These are phyloP conservation scores for Elsinoe arachidis DNA, from an alignment of 2,329 filamentous ascomycete species.

Conservation along the genomic window DNA sequence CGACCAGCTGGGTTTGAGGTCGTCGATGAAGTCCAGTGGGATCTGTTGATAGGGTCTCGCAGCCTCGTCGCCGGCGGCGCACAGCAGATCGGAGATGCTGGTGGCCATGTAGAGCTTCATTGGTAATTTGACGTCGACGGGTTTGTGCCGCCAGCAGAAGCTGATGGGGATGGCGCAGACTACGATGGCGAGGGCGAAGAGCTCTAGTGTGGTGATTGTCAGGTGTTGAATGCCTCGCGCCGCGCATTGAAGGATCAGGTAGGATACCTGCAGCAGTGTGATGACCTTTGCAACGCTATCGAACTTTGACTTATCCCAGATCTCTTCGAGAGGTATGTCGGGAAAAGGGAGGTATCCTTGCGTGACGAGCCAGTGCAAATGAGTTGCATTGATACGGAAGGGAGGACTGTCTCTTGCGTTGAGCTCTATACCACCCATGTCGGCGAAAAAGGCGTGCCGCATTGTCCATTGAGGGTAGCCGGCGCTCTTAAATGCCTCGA, in stretches of 20 bases:
- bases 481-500: background rate
- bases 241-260: background rate
- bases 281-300: background rate
- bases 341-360: background rate
- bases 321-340: background rate
- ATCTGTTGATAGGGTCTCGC: background rate
- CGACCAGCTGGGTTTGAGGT: background rate
- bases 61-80: background rate
- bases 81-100: background rate
- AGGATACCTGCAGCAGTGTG: background rate
- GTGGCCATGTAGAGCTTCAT: background rate
- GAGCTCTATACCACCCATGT: background rate
- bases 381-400: background rate
- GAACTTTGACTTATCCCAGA: conserved; percentile 1
- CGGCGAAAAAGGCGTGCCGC: conserved; percentile 16
- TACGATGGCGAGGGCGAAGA: background rate
- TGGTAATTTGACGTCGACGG: background rate
- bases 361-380: background rate
- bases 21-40: background rate
- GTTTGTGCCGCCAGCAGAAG: conserved; percentile 8
- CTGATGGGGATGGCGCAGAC: background rate
- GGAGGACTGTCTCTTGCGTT: background rate
- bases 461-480: conserved; percentile 12
- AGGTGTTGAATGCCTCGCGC: background rate
- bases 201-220: background rate